Conservation (phyloP, 306 rosid species). For the Cucurbita argyrosperma region DNA sequence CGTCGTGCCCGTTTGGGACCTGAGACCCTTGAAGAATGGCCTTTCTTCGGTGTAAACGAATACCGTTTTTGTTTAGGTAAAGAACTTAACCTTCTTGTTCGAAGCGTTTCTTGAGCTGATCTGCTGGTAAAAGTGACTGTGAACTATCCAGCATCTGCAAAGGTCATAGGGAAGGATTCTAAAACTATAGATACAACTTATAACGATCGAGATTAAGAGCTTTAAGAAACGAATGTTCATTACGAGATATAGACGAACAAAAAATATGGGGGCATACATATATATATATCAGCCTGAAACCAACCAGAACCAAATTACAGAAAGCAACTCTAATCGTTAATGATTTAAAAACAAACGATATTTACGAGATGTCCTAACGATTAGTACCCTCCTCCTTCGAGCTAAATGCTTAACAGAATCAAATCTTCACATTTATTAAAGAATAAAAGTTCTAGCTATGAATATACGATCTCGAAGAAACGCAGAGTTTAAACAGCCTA, state of each 20-base stretch:
- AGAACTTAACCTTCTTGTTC: conserved; percentile 45
- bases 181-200: neutral
- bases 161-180: neutral
- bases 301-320: no score
- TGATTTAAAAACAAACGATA: no score
- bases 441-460: neutral
- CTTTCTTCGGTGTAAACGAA: neutral
- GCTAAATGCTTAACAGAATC: neutral
- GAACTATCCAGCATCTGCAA: conserved; percentile 71
- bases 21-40: neutral
- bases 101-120: conserved; percentile 56
- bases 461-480: neutral
- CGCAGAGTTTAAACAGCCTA: neutral
- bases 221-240: neutral
- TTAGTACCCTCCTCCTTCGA: neutral
- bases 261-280: no score
- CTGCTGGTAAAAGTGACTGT: conserved; percentile 47
- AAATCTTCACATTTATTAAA: neutral
- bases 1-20: neutral
- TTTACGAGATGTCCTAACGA: neutral
- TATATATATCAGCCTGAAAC: no score
- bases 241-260: neutral
- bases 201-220: neutral
- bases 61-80: neutral
- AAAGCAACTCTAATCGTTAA: no score